A percentile compares a stretch with the other conserved stretches of the same genome.
Conservation (phyloP, 768 basidiomycete genomes). For the Suillus bovinus region DNA sequence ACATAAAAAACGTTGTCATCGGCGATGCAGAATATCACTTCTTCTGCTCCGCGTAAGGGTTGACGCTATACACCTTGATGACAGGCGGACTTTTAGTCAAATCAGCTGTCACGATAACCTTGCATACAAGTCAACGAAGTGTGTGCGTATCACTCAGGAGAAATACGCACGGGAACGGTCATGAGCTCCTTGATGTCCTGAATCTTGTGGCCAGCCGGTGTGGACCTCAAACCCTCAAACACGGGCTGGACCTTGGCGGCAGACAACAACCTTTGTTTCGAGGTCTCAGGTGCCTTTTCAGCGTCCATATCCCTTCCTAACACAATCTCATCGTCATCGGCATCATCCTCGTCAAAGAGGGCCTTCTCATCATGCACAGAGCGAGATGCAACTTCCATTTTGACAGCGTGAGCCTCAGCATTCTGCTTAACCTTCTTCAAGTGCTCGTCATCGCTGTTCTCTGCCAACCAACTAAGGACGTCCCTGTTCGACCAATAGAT, state of each 20-base stretch:
- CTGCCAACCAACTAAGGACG: constrained; percentile 93
- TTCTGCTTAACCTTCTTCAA: constrained; percentile 92
- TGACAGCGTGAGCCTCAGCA: constrained; percentile 85
- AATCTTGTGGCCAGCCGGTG: constrained; percentile 82
- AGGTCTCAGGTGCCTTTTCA: constrained; percentile 53
- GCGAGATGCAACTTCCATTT: constrained; percentile 89
- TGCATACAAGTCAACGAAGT: constrained; percentile 13
- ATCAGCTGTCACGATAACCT: constrained; percentile 96
- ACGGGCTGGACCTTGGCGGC: constrained; percentile 71
- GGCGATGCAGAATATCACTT: constrained; percentile 24
- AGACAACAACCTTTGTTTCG: constrained; percentile 77
- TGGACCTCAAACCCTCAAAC: constrained; percentile 82
- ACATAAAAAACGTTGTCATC: constrained; percentile 17
- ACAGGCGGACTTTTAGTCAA: constrained; percentile 95
- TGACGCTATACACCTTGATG: constrained; percentile 96
- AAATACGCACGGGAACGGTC: constrained; percentile 79
- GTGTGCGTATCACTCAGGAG: constrained; percentile 2
- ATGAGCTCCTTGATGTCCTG: constrained; percentile 94
- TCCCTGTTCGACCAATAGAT: constrained; percentile 96
- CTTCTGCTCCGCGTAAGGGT: constrained; percentile 76
- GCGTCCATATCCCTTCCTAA: constrained; percentile 55
- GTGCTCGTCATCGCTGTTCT: constrained; percentile 95
- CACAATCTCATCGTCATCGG: constrained; percentile 79
- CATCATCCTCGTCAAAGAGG: constrained; percentile 87
- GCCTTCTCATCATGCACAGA: constrained; percentile 86